A percentile compares a stretch with the other conserved stretches of the same genome.
Conservation (phyloP, 2,329 filamentous ascomycete species). For the Hypocreales sp. region DNA sequence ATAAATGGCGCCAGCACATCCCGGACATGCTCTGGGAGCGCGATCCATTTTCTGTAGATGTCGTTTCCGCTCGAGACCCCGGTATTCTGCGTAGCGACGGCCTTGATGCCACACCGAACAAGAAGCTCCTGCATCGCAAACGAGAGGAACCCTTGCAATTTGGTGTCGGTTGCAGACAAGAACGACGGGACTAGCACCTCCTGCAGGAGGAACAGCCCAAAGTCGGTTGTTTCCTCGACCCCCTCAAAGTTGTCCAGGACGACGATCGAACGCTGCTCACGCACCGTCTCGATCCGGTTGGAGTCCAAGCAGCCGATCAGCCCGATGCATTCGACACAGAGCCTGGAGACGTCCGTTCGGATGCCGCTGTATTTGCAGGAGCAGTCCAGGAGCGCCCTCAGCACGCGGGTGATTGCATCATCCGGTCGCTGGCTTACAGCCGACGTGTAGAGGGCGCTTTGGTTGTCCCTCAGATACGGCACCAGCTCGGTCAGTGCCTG, state of each 20-base stretch:
- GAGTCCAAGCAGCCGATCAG: conserved; percentile 85
- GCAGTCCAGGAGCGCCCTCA: conserved; percentile 71
- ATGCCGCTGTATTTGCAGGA: conserved; percentile 63
- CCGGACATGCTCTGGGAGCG: conserved; percentile 60
- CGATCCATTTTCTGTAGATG: conserved; percentile 59
- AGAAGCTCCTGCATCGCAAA: conserved; percentile 91
- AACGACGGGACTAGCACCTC: conserved; percentile 85
- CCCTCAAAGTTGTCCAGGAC: conserved; percentile 76
- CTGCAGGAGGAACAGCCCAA: conserved; percentile 72
- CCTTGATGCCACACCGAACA: conserved; percentile 57
- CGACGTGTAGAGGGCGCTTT: conserved; percentile 64
- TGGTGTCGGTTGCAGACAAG: conserved; percentile 74
- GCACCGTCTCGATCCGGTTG: conserved; percentile 68
- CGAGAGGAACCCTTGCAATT: conserved; percentile 78
- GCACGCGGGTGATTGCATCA: conserved; percentile 52
- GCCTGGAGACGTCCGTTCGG: conserved; percentile 48
- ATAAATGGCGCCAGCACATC: conserved; percentile 82
- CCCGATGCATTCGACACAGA: conserved; percentile 73
- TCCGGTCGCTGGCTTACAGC: conserved; percentile 75
- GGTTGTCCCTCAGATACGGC: conserved; percentile 55
- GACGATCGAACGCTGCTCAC: conserved; percentile 69
- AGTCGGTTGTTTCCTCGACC: conserved; percentile 66
- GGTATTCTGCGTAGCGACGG: conserved; percentile 27
- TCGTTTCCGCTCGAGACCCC: conserved; percentile 32
- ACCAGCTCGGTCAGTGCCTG: conserved; percentile 68